Percentiles rank a stretch among this genome's conserved stretches.
phyloP scores from a whole-genome alignment of 345 rosid genomes.

The Leavenworthia alabamica region DNA sequence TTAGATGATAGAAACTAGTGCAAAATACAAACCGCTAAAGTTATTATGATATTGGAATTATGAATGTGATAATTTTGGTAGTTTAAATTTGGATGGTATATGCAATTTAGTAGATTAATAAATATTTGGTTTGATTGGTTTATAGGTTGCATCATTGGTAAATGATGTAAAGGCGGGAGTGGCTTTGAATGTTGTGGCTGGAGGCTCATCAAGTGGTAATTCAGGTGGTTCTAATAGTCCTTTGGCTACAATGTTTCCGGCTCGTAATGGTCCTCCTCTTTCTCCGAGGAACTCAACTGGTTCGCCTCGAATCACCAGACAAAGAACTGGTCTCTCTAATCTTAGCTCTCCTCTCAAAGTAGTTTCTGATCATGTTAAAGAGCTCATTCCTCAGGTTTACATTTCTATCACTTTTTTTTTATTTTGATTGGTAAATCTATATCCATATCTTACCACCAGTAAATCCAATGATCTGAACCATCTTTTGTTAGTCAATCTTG shows the following conservation, averaged over 20 bases:
- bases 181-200: slow-evolving; percentile 52
- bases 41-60: neutral
- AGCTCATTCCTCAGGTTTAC: slow-evolving; percentile 85
- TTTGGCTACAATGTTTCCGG: slow-evolving; percentile 88
- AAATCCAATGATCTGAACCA: no score
- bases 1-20: neutral
- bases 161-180: slow-evolving; percentile 86
- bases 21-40: neutral
- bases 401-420: neutral
- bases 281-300: slow-evolving; percentile 87
- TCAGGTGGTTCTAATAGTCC: slow-evolving; percentile 51
- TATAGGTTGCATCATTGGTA: slow-evolving; percentile 69
- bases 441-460: neutral
- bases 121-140: neutral
- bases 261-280: slow-evolving; percentile 93
- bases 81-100: neutral
- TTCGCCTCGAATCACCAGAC: slow-evolving; percentile 79
- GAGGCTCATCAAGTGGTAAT: slow-evolving; percentile 48
- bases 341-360: slow-evolving; percentile 89
- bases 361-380: slow-evolving; percentile 70
- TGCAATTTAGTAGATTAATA: neutral
- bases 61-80: neutral
- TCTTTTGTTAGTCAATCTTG: no score
- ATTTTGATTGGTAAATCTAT: neutral
- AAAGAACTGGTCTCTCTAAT: slow-evolving; percentile 76